Percentiles rank a stretch among this genome's conserved stretches.
These are phyloP conservation scores for Volvox carteri DNA, from an alignment of 163 green algal species.

Conservation along the genomic window DNA sequence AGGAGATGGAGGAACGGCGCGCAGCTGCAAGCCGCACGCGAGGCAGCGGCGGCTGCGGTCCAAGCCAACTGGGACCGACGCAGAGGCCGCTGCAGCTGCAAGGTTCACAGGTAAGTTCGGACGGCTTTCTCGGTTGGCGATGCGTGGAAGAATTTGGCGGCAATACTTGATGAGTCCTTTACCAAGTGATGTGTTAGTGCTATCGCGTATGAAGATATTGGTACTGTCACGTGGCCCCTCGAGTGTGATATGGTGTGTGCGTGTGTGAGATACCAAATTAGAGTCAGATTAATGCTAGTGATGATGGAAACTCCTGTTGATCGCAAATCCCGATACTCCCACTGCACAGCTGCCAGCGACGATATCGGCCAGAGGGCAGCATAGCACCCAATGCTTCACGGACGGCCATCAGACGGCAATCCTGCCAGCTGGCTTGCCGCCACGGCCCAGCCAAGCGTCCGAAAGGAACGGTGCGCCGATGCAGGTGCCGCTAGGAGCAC, in stretches of 20 bases:
- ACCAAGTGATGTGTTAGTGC: no score
- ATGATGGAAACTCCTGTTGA: no score
- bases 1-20: constrained; percentile 27
- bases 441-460: constrained; percentile 8
- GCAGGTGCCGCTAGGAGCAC: background rate
- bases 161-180: no score
- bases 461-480: background rate
- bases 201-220: no score
- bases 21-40: background rate
- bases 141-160: background rate
- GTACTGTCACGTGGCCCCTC: no score
- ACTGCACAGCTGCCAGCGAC: constrained; percentile 18
- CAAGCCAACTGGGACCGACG: constrained; percentile 13
- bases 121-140: no score
- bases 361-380: background rate
- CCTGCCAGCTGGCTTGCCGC: background rate
- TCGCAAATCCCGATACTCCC: background rate
- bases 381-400: background rate
- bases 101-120: background rate
- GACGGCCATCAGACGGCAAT: background rate
- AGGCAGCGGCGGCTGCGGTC: background rate
- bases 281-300: no score
- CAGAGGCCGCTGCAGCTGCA: constrained; percentile 12
- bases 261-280: no score
- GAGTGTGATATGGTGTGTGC: no score